Percentiles rank a stretch among this genome's conserved stretches.
These are phyloP conservation scores for Tremella mesenterica DNA, from an alignment of 768 basidiomycete genomes.

Conservation along the genomic window DNA sequence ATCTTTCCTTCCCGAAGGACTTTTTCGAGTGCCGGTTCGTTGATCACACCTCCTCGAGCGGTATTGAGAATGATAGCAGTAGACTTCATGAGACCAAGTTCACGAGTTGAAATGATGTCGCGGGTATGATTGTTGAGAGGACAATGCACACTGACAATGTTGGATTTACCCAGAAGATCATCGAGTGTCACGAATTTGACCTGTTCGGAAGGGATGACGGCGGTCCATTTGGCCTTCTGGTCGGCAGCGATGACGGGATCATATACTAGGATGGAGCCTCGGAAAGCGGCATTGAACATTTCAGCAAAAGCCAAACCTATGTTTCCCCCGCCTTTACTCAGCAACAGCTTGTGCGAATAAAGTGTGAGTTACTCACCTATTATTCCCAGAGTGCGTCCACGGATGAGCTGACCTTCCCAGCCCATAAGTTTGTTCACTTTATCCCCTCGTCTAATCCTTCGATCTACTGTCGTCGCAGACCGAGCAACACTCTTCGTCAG, in stretches of 20 bases:
- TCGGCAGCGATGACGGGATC: slow-evolving; percentile 4
- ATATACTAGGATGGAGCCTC: slow-evolving; percentile 2
- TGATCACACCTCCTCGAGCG: slow-evolving; percentile 75
- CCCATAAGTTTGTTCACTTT: slow-evolving; percentile 12
- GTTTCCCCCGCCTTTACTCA: slow-evolving; percentile 3
- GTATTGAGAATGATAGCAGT: slow-evolving; percentile 74
- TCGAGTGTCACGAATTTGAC: slow-evolving; percentile 38
- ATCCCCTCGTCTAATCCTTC: slow-evolving; percentile 7
- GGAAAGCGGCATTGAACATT: slow-evolving; percentile 14
- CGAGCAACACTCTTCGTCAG: slow-evolving; percentile 7
- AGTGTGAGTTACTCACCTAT: slow-evolving; percentile 1
- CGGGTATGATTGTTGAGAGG: slow-evolving; percentile 67
- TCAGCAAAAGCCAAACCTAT: slow-evolving; percentile 7
- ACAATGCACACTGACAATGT: slow-evolving; percentile 79
- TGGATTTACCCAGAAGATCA: slow-evolving; percentile 60
- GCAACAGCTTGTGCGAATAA: not conserved
- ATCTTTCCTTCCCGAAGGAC: slow-evolving; percentile 45
- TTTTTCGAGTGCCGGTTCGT: slow-evolving; percentile 73
- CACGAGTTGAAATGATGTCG: slow-evolving; percentile 61
- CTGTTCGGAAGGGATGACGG: slow-evolving; percentile 3
- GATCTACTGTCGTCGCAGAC: slow-evolving; percentile 4
- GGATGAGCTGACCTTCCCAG: slow-evolving; percentile 3
- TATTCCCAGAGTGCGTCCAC: slow-evolving; percentile 5
- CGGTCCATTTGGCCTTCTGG: not conserved
- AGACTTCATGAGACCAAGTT: slow-evolving; percentile 66